Evolutionary conservation across 306 rosid genomes (phyloP).

Genomic region (Hylodesmum podocarpum): DNA sequence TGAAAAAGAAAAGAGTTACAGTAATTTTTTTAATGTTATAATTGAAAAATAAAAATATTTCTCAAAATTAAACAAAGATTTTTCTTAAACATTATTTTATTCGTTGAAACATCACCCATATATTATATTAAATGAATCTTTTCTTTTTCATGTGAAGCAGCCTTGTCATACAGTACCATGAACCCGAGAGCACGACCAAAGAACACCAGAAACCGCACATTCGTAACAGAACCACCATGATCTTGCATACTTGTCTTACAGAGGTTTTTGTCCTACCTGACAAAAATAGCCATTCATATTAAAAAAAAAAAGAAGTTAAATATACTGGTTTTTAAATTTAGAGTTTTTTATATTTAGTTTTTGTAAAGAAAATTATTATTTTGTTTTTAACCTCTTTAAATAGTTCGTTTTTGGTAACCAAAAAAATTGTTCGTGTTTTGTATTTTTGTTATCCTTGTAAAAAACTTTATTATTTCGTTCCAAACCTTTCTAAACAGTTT

Average conservation of each 20-base stretch:
- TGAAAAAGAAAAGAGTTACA: neutral
- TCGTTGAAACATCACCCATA: neutral
- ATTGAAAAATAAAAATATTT: neutral
- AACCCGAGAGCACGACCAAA: neutral
- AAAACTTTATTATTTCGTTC: no score
- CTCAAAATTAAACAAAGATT: neutral
- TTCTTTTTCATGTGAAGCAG: neutral
- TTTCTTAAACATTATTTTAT: neutral
- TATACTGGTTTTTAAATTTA: no score
- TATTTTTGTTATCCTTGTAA: no score
- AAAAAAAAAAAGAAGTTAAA: no score
- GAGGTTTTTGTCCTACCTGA: neutral
- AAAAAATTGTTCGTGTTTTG: no score
- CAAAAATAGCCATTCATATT: neutral
- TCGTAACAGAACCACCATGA: conserved; percentile 25
- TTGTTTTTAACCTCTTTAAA: no score
- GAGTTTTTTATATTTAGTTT: no score
- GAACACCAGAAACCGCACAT: conserved; percentile 23
- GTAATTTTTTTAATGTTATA: neutral
- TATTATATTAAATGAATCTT: neutral
- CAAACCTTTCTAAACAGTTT: no score
- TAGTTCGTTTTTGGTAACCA: no score
- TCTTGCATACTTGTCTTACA: conserved; percentile 19
- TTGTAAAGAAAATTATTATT: no score
- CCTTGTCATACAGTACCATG: neutral